phyloP scores from a whole-genome alignment of 2,329 filamentous ascomycete species.

The Hymenotorrendiella dingleyae region DNA sequence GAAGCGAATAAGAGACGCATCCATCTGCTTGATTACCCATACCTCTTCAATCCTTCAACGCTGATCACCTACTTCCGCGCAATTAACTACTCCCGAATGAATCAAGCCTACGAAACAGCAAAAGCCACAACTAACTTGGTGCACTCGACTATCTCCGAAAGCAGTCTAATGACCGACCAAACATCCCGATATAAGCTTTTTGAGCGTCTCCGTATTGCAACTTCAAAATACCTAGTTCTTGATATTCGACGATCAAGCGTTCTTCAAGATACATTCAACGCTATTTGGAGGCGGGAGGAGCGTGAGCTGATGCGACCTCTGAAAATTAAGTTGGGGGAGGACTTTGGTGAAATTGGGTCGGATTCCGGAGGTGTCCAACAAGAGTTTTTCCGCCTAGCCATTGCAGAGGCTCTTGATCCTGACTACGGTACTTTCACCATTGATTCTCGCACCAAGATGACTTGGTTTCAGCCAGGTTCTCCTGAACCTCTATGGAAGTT shows the following conservation, averaged over 20 bases:
- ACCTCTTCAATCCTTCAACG: conserved; percentile 67
- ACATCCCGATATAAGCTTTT: conserved; percentile 57
- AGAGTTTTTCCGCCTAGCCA: conserved; percentile 85
- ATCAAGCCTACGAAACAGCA: conserved; percentile 66
- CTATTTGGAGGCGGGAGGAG: conserved; percentile 81
- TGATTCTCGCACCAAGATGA: conserved; percentile 69
- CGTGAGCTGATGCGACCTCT: conserved; percentile 78
- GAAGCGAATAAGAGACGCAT: conserved; percentile 54
- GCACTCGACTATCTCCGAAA: conserved; percentile 44
- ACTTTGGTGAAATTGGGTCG: conserved; percentile 78
- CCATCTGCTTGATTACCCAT: conserved; percentile 76
- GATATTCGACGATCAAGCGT: conserved; percentile 62
- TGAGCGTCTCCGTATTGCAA: conserved; percentile 58
- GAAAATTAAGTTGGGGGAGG: conserved; percentile 80
- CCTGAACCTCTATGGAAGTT: conserved; percentile 84
- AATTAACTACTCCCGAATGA: conserved; percentile 85
- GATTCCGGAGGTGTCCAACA: conserved; percentile 95
- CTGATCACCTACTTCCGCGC: conserved; percentile 81
- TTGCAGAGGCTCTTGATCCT: conserved; percentile 73
- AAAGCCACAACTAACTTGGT: conserved; percentile 51
- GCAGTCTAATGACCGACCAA: conserved; percentile 48
- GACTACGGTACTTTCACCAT: conserved; percentile 75
- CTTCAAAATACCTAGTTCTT: conserved; percentile 65
- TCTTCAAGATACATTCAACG: conserved; percentile 71
- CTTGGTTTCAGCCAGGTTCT: conserved; percentile 82